Conservation (phyloP, 352 stramenopile genomes). For the Pelagophyceae sp. region DNA sequence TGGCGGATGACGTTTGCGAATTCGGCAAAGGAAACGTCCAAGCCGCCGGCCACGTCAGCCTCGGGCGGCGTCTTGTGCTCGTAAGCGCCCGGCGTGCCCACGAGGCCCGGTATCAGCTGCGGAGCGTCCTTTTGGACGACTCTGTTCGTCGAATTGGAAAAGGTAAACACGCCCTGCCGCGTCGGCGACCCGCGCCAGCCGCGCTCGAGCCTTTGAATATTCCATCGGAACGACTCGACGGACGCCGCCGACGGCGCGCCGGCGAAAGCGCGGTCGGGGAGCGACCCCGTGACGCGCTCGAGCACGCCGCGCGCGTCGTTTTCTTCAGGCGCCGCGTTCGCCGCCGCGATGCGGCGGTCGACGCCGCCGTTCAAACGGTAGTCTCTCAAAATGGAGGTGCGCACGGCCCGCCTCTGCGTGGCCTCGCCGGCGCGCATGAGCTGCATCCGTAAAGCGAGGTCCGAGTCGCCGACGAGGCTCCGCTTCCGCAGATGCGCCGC, state of each 20-base stretch:
- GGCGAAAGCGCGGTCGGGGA: no score
- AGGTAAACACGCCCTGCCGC: not conserved
- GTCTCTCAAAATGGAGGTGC: no score
- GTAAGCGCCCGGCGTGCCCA: not conserved
- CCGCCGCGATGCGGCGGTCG: no score
- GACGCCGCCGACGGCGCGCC: no score
- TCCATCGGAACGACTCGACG: not conserved
- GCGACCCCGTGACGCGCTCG: not conserved
- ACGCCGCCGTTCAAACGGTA: no score
- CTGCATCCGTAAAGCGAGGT: no score
- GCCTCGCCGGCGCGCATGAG: no score
- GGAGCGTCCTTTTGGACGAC: not conserved
- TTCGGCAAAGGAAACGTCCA: not conserved
- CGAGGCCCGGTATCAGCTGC: not conserved
- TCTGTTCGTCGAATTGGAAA: not conserved
- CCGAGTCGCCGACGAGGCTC: no score
- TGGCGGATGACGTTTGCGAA: not conserved
- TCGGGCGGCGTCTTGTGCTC: not conserved
- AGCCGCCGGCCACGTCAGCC: not conserved
- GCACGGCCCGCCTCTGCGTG: no score
- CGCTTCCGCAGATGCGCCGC: no score
- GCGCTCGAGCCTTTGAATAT: not conserved
- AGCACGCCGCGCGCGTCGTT: not conserved
- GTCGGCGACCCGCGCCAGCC: not conserved
- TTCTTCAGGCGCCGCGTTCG: no score